Conservation (phyloP, 768 basidiomycete genomes). For the Phylloporus arenicola region DNA sequence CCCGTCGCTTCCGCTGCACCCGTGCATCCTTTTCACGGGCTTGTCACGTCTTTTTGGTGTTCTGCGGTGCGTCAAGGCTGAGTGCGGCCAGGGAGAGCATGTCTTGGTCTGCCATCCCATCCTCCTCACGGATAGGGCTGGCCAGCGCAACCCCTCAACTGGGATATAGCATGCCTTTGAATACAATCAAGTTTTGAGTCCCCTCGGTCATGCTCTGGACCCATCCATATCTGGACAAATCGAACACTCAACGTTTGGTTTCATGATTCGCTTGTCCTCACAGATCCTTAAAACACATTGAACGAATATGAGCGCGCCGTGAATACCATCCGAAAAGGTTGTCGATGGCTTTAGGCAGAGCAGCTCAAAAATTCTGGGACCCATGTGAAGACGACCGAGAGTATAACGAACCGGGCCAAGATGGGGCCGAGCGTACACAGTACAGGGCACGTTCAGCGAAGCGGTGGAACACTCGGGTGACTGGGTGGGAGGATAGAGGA, state of each 20-base stretch:
- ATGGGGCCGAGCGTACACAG: constrained; percentile 35
- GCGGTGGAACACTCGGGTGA: too few relatives aligned
- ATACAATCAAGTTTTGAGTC: constrained; percentile 46
- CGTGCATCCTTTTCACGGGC: constrained; percentile 18
- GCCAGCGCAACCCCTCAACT: constrained; percentile 18
- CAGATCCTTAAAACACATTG: constrained; percentile 75
- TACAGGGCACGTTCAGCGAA: constrained; percentile 41
- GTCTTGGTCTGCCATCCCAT: background rate
- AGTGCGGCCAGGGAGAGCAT: constrained; percentile 26
- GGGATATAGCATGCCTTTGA: constrained; percentile 49
- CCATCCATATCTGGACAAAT: constrained; percentile 3
- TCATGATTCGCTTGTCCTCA: constrained; percentile 74
- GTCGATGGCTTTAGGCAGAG: constrained; percentile 86
- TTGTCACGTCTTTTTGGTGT: constrained; percentile 23
- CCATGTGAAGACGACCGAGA: constrained; percentile 82
- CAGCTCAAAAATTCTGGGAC: constrained; percentile 74
- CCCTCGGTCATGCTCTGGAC: constrained; percentile 38
- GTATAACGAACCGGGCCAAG: constrained; percentile 60
- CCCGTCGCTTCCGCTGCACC: constrained; percentile 13
- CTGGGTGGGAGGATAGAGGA: too few relatives aligned
- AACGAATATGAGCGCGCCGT: constrained; percentile 66
- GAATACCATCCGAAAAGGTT: constrained; percentile 65
- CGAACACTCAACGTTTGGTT: constrained; percentile 10
- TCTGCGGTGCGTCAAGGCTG: constrained; percentile 22
- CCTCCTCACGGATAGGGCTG: constrained; percentile 10